Percentiles rank a stretch among this genome's conserved stretches.
Conservation (phyloP, 108 stramenopile species). For the Cyclotella atomus region DNA sequence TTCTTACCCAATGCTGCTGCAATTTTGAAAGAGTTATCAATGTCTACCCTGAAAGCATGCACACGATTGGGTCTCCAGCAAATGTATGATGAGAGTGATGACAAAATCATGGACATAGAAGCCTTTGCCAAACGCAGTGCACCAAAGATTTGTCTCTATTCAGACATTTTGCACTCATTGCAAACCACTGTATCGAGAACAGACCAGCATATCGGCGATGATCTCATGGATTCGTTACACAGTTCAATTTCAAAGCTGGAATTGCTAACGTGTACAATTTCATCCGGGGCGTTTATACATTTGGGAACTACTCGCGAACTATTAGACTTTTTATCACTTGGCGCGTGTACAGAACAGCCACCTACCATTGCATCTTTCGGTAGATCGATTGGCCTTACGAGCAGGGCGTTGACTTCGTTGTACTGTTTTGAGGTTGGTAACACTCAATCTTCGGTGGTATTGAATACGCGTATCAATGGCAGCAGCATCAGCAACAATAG, state of each 20-base stretch:
- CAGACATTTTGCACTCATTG: constrained; percentile 39
- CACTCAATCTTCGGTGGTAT: neutral
- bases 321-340: constrained; percentile 57
- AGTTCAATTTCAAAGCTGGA: constrained; percentile 41
- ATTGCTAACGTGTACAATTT: constrained; percentile 52
- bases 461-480: constrained; percentile 19
- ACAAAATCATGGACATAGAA: neutral
- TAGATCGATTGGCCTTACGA: constrained; percentile 27
- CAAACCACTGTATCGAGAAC: constrained; percentile 35
- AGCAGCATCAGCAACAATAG: neutral
- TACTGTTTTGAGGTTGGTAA: constrained; percentile 3
- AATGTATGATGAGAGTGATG: constrained; percentile 25
- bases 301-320: constrained; percentile 80
- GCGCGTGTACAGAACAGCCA: constrained; percentile 1
- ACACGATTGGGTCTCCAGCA: constrained; percentile 50
- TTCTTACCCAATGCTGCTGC: constrained; percentile 66
- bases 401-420: constrained; percentile 12
- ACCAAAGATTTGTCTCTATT: constrained; percentile 36
- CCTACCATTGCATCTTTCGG: constrained; percentile 11
- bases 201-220: neutral
- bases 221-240: constrained; percentile 16
- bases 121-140: constrained; percentile 35
- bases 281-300: constrained; percentile 69
- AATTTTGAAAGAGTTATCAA: constrained; percentile 45
- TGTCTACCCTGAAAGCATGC: constrained; percentile 35